Base-by-base conservation (phyloP, 768 basidiomycete species). In the Auricularia cornea region DNA sequence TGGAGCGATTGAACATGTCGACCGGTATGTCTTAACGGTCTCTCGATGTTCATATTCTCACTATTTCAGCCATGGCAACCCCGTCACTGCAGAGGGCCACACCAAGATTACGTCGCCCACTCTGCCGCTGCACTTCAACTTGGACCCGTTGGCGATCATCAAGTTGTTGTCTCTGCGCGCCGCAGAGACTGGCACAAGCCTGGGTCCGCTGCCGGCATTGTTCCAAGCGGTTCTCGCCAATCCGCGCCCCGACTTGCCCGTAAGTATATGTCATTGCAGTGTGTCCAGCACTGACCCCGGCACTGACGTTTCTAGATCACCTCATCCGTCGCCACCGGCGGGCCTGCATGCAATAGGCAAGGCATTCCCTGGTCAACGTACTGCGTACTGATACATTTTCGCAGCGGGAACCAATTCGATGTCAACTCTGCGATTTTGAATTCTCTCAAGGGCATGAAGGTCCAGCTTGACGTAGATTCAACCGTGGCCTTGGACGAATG, bases 381-480 rank as follows among this genome's bases (percentile, higher is more conserved):
- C 60, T 64, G 16, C 41, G 14, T 5, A 26, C 23, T 56, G 12
- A 51, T 56, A n/a, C 28, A 59, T 11, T 3, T 31, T 26, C 12
- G 23, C 63, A 88, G 88, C 69, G 87, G 87, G 16, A 74, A 82
- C 5, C 88, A 90, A 67, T 87, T 88, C 64, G 81, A 87, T 67
- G 79, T 83, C 18, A 71, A 75, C 30, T 80, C 76, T 8, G 86
- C 87, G 31, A 87, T 90, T 64, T 75, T 90, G 62, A 77, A 81
- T n/a, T 78, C 87, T 3, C 70, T 90, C 60, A 78, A 82, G 35
- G 80, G 80, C 62, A 78, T 90, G 41, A 77, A 80, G 69, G 83
- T 88, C 59, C 78, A 86, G 64, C 72, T 90, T 26, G 77, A 72
- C 12, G 77, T 90, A 33, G 72, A 81, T n/a, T 80, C 80, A 20